Evolutionary conservation across 768 basidiomycete species (phyloP), one percentile per base, ranked within the genome.

Genomic region (Lactifluus subvellereus): DNA sequence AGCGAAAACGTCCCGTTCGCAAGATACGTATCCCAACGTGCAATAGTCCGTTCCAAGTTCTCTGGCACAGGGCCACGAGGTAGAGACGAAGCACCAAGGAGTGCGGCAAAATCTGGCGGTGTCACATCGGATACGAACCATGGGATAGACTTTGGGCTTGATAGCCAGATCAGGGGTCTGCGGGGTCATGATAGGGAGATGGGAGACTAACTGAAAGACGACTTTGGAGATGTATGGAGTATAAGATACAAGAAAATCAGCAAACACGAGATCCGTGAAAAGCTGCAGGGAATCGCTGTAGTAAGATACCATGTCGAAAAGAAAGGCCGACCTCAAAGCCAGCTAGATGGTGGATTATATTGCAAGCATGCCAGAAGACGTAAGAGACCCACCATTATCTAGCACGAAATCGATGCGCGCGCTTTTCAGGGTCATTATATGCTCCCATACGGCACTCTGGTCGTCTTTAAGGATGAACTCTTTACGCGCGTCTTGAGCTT

Each of bases 51-150:
- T 11, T 75, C 71, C 3, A 98, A 79, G 66, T 84, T 77, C 13
- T 63, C 60, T 53, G 72, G 62, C 49, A 72, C 61, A 1, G 75
- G 72, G 3, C 69, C 66, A 4, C 73, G 68, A 1, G 73, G 62
- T 60, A 4, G 72, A 63, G 8, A 71, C 11, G n/a, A 60, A 53
- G 27, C 69, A 52, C n/a, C 63, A 65, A 10, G 73, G 61, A 10
- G 73, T 62, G 77, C 73, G 30, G 72, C 68, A 73, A 97, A 97
- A 73, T 99, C 96, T 30, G 80, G 76, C 1, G 96, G 94, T 4
- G 91, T 89, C 32, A 95, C 94, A 72, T 97, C 93, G 11, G 91
- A 94, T 51, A 98, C 95, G 71, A 98, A 99, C 94, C 96, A 99
- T 0, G 95, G 95, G 56, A 98, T 89, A 9, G 89, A 77, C 73